Percentiles rank a stretch among this genome's conserved stretches.
Conservation (phyloP, 176 grass and related monocot species). For the Ampelocalamus luodianensis region DNA sequence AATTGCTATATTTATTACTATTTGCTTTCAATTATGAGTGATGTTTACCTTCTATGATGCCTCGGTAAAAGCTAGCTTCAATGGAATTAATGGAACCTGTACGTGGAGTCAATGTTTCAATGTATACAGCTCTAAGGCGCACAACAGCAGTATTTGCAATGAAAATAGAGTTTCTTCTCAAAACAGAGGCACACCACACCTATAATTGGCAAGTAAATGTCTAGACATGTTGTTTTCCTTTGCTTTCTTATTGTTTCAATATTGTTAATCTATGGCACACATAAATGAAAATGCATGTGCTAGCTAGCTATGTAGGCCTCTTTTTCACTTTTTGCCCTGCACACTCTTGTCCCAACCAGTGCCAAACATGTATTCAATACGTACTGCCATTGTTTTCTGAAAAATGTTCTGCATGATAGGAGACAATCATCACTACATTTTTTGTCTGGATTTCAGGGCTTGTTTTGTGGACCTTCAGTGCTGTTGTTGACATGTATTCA, state of each 20-base stretch:
- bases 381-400: neutral
- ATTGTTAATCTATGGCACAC: neutral
- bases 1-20: neutral
- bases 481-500: too few relatives aligned
- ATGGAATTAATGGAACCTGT: slow-evolving; percentile 73
- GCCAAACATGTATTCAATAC: neutral
- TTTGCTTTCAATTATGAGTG: slow-evolving; percentile 41
- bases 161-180: slow-evolving; percentile 87
- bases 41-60: slow-evolving; percentile 18
- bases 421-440: too few relatives aligned
- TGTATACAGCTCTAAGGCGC: slow-evolving; percentile 97
- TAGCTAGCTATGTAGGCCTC: neutral
- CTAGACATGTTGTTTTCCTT: slow-evolving; percentile 19
- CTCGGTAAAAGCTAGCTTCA: slow-evolving; percentile 79
- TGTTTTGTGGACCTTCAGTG: too few relatives aligned
- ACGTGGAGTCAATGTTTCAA: slow-evolving; percentile 97
- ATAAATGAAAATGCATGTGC: neutral
- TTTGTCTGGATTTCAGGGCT: too few relatives aligned
- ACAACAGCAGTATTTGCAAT: slow-evolving; percentile 98
- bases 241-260: neutral
- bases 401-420: neutral
- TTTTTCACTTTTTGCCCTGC: neutral
- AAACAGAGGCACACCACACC: slow-evolving; percentile 85
- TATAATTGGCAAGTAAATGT: slow-evolving; percentile 83
- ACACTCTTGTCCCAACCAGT: neutral